Evolutionary conservation across 164 flowering plant species (phyloP), one percentile per base, ranked within the genome.

Genomic region (Magnolia officinalis): DNA sequence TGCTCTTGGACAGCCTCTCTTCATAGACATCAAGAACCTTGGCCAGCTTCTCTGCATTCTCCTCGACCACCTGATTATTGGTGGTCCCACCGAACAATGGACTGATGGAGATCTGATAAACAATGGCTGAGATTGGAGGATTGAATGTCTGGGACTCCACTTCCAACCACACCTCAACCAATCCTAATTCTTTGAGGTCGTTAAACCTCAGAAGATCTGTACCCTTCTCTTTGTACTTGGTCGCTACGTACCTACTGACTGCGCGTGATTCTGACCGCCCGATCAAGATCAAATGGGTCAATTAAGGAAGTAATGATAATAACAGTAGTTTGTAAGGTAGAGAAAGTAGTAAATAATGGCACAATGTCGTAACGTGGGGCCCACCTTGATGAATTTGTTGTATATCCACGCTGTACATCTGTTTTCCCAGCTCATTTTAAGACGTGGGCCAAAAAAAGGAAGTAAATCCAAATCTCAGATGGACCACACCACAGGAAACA

Each of bases 11-110:
- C 63, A 90, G 87, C 78, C 73, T 78, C 0, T 75, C 83, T 76
- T 91, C 92, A 65, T 91, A 91, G 18, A 91, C 87, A 64, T 90
- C 93, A 7, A 91, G 79, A 61, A 91, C 88, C 51, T 83, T 80
- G 24, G 73, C 85, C 2, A 91, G 86, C 82, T 89, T 88, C 78
- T 80, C 87, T 23, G 77, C 65, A 49, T 79, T 75, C 7, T 76
- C 78, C 7, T 83, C 86, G 13, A 88, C 74, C 26, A 86, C 65
- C 0, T 81, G 52, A 29, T 84, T 75, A 61, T 88, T 90, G 0
- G 88, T 72, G 0, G 83, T 11, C 16, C 90, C 92, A 0, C 68
- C 78, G 3, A 75, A 72, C 1, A 82, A 13, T 0, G 91, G 90
- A 13, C 73, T 75, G 24, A 86, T 81, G 24, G 80, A 50, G 74